Evolutionary conservation across 2,329 filamentous ascomycete genomes (phyloP).

Genomic region (Bipolaris cookei): DNA sequence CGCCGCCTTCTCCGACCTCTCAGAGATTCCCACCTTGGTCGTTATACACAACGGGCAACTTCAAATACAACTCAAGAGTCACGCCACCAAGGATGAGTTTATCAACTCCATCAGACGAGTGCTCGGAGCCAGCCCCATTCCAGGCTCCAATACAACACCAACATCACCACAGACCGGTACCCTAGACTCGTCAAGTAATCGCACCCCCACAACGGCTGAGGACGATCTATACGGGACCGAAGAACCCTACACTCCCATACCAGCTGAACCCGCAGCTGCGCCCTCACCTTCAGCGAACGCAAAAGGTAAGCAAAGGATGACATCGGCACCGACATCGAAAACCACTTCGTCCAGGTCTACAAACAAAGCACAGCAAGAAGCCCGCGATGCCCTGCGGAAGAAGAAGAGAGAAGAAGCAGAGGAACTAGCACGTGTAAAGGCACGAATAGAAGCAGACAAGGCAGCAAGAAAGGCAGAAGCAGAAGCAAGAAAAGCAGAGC

Average conservation of each 20-base stretch:
- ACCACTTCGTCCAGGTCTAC: conserved; percentile 42
- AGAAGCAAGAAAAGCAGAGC: conserved; percentile 46
- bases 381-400: conserved; percentile 60
- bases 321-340: conserved; percentile 36
- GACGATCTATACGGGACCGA: conserved; percentile 13
- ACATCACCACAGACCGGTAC: conserved; percentile 19
- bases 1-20: conserved; percentile 81
- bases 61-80: conserved; percentile 75
- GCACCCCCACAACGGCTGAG: conserved; percentile 6
- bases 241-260: conserved; percentile 9
- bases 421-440: conserved; percentile 74
- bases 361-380: conserved; percentile 46
- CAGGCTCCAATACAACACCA: conserved; percentile 25
- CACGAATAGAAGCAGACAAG: conserved; percentile 79
- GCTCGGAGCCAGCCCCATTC: conserved; percentile 39
- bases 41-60: conserved; percentile 82
- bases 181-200: conserved; percentile 8
- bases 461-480: conserved; percentile 63
- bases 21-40: conserved; percentile 77
- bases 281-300: conserved; percentile 29
- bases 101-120: conserved; percentile 59
- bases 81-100: conserved; percentile 70
- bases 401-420: conserved; percentile 69
- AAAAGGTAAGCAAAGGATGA: conserved; percentile 54
- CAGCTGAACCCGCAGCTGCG: conserved; percentile 8